Evolutionary conservation across 768 basidiomycete genomes (phyloP).

Genomic region (Tricholoma sp.): DNA sequence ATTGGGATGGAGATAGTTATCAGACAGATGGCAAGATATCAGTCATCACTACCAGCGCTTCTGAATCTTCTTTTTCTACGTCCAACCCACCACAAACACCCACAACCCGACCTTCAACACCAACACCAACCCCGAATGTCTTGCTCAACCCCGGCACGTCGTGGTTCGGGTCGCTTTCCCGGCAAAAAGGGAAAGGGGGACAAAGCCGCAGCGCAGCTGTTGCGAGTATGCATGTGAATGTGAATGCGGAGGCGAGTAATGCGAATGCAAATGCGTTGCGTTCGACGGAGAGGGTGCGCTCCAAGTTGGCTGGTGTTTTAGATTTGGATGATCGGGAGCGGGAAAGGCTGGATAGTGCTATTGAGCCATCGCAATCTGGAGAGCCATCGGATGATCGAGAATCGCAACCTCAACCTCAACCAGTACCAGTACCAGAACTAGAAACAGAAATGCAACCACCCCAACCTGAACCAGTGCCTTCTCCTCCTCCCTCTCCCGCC

Average conservation of each 20-base stretch:
- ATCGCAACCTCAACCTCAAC: neutral
- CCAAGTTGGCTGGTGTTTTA: neutral
- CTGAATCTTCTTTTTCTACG: neutral
- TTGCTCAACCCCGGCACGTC: neutral
- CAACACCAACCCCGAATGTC: neutral
- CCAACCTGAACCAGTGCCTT: neutral
- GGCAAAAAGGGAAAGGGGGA: neutral
- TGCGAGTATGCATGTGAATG: too few relatives aligned
- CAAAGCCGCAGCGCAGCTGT: too few relatives aligned
- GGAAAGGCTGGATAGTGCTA: neutral
- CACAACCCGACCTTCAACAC: neutral
- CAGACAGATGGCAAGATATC: too few relatives aligned
- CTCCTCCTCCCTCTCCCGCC: slow-evolving; percentile 7
- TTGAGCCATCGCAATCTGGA: too few relatives aligned
- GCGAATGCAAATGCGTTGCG: too few relatives aligned
- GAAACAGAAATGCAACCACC: neutral
- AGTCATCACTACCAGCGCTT: neutral
- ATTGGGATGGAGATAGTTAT: too few relatives aligned
- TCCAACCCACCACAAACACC: neutral
- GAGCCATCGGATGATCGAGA: neutral
- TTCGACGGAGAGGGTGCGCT: too few relatives aligned
- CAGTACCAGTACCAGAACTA: neutral
- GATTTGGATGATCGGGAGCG: neutral
- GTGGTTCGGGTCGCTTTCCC: neutral
- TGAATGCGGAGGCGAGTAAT: too few relatives aligned